Base-by-base conservation (phyloP, 441 rosid genomes). In the Corymbia citriodora region DNA sequence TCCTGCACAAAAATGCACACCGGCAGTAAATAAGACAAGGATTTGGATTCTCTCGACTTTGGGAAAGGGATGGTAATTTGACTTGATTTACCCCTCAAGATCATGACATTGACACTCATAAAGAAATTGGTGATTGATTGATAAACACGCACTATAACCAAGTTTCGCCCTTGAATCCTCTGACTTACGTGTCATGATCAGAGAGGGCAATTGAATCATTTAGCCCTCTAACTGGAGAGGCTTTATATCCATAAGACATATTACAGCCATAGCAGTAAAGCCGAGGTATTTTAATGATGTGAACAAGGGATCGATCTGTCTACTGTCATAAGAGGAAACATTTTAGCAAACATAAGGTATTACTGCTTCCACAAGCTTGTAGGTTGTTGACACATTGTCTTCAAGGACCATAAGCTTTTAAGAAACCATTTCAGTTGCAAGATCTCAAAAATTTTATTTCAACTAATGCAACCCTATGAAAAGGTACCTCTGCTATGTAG, bases 1-100 rank as follows among this genome's bases (percentile, higher is more conserved):
- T 92, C 98, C 99, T 98, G 96, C 91, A 90, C 23, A 57, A 92
- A 90, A 90, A 85, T 25, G 50, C 70, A 59, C 19, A 86, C 55
- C 81, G 45, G 49, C 63, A 55, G 90, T 48, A 12, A 19, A 14
- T 49, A 79, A 79, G 85, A 45, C 1, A 2, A 45, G 50, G 18
- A 1, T 40, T 79, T 79, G 17, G 52, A 79, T 79, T 79, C 1
- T 3, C 27, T 57, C 4, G 2, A 87, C 88, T 36, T 0, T 23
- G 85, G 52, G 6, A 79, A 10, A 2, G n/a, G 52, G n/a, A 23
- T 45, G 49, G 85, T 8, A 79, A 23, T 52, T 45, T 79, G 52
- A 40, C 85, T 23, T 9, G 7, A 79, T 45, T 79, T 14, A 45
- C 3, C 85, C n/a, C n/a, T 40, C 6, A 3, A 23, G 85, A 12